Conservation (phyloP, 768 basidiomycete species). For the Amanita molliuscula region DNA sequence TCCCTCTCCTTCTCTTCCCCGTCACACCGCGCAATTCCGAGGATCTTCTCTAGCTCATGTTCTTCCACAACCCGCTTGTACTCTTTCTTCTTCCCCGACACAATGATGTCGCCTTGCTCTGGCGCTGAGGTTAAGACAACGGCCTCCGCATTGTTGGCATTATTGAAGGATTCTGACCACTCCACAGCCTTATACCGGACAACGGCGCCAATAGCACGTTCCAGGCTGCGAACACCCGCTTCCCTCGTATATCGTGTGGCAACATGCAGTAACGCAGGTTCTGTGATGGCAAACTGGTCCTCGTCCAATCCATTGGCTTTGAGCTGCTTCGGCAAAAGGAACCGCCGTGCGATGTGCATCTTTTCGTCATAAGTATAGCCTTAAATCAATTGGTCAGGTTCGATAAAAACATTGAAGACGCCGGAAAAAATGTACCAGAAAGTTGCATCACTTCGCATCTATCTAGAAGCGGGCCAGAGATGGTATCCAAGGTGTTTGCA, state of each 20-base stretch:
- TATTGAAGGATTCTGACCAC: conserved; percentile 65
- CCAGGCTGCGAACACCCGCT: conserved; percentile 86
- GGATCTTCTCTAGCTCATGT: conserved; percentile 70
- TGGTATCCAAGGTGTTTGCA: conserved; percentile 83
- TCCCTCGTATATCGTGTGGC: conserved; percentile 81
- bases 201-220: conserved; percentile 80
- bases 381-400: conserved; percentile 12
- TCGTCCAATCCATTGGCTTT: conserved; percentile 62
- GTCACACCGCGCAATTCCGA: conserved; percentile 76
- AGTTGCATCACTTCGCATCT: conserved; percentile 84
- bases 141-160: not conserved
- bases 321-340: conserved; percentile 86
- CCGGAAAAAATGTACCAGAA: conserved; percentile 32
- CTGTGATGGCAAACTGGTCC: conserved; percentile 52
- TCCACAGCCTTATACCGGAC: conserved; percentile 90
- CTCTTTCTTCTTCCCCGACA: conserved; percentile 15
- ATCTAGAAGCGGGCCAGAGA: conserved; percentile 79
- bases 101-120: conserved; percentile 11
- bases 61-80: conserved; percentile 57
- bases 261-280: conserved; percentile 61
- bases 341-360: conserved; percentile 76
- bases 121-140: conserved; percentile 7
- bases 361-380: conserved; percentile 91
- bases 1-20: conserved; percentile 71
- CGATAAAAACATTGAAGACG: not conserved